Conservation (phyloP, 805 yeast genomes). For the Ogataea salicorniae region DNA sequence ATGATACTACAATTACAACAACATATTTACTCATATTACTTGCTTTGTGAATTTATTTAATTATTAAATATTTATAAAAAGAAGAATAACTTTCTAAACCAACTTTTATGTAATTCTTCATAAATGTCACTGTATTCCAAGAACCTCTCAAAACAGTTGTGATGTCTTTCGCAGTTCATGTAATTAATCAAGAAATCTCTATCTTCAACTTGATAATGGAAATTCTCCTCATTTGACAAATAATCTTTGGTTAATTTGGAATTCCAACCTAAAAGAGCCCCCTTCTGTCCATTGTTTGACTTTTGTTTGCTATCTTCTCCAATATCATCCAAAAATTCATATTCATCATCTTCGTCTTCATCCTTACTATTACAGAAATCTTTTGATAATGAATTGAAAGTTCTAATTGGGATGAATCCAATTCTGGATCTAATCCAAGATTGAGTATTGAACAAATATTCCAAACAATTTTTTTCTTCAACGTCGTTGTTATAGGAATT, state of each 20-base stretch:
- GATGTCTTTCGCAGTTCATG: slow-evolving; percentile 34
- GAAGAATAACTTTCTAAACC: slow-evolving; percentile 24
- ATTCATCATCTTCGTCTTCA: slow-evolving; percentile 23
- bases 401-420: slow-evolving; percentile 35
- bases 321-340: slow-evolving; percentile 5
- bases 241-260: slow-evolving; percentile 13
- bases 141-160: slow-evolving; percentile 39
- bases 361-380: slow-evolving; percentile 33
- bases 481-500: slow-evolving; percentile 35
- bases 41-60: too few relatives aligned
- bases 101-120: slow-evolving; percentile 28
- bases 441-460: slow-evolving; percentile 32
- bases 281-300: slow-evolving; percentile 28
- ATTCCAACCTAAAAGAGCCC: slow-evolving; percentile 12
- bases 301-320: neutral
- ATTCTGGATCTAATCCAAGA: slow-evolving; percentile 37
- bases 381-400: slow-evolving; percentile 32
- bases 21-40: too few relatives aligned
- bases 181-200: slow-evolving; percentile 36
- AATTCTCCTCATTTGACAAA: slow-evolving; percentile 19
- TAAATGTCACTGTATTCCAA: slow-evolving; percentile 31
- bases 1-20: too few relatives aligned
- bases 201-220: slow-evolving; percentile 33
- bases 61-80: slow-evolving; percentile 2
- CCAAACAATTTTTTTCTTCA: slow-evolving; percentile 36